These are phyloP conservation scores for Pseudogymnoascus sp. DNA, from an alignment of 2,329 filamentous ascomycete species.

Conservation along the genomic window DNA sequence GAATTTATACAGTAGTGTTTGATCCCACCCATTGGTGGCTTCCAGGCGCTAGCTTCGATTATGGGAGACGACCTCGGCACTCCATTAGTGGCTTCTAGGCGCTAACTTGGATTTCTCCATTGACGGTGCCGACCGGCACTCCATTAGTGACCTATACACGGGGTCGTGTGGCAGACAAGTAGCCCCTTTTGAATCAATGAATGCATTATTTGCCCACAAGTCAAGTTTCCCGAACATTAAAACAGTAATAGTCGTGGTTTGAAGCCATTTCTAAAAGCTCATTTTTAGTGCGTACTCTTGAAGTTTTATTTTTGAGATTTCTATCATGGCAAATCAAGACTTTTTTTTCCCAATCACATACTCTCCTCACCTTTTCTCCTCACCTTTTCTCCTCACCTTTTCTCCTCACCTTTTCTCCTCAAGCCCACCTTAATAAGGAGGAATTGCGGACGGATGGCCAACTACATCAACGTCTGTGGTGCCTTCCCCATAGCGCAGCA, in stretches of 20 bases:
- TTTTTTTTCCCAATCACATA: not conserved
- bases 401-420: not conserved
- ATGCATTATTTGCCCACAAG: not conserved
- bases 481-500: not conserved
- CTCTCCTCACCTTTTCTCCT: not conserved
- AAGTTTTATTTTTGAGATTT: not conserved
- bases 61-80: too few species aligned
- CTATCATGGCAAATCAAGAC: not conserved
- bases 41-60: not conserved
- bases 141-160: not conserved
- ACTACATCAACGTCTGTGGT: conserved; percentile 25
- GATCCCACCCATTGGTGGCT: not conserved
- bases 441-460: not conserved
- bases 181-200: not conserved
- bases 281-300: not conserved
- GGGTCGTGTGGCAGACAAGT: not conserved
- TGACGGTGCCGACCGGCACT: not conserved
- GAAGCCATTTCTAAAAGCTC: not conserved
- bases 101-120: not conserved
- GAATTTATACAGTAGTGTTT: not conserved
- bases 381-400: not conserved
- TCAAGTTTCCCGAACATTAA: not conserved
- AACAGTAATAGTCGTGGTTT: not conserved
- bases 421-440: not conserved
- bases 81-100: not conserved